These are phyloP conservation scores for Colletotrichum orbiculare DNA, from an alignment of 2,329 filamentous ascomycete species.

Conservation along the genomic window DNA sequence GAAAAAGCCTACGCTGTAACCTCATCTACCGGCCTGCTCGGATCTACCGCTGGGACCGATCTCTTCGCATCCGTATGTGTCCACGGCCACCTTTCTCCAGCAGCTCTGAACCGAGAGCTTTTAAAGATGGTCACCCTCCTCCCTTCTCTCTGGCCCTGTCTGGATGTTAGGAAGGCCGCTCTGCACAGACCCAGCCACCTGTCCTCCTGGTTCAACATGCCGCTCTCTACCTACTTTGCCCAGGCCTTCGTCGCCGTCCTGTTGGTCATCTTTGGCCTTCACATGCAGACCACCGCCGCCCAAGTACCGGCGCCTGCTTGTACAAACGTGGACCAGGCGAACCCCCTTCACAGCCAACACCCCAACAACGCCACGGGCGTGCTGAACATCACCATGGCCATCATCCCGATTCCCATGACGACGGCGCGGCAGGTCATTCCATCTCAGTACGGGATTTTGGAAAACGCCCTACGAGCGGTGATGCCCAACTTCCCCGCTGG, in stretches of 20 bases:
- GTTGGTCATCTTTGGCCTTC: conserved; percentile 23
- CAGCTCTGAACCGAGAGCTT: conserved; percentile 15
- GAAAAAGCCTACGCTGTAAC: conserved; percentile 5
- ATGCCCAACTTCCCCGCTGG: conserved; percentile 60
- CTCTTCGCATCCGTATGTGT: conserved; percentile 21
- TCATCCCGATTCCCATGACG: conserved; percentile 61
- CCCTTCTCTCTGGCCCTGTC: conserved; percentile 22
- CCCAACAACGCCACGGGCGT: conserved; percentile 61
- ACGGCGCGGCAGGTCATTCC: conserved; percentile 61
- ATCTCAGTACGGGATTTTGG: conserved; percentile 59
- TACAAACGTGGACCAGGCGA: conserved; percentile 42
- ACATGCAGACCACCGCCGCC: conserved; percentile 28
- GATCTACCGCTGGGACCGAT: conserved; percentile 23
- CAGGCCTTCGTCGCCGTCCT: conserved; percentile 31
- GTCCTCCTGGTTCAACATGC: conserved; percentile 31
- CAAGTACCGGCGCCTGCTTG: conserved; percentile 19
- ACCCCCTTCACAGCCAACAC: conserved; percentile 59
- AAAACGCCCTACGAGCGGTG: conserved; percentile 57
- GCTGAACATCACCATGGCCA: conserved; percentile 63
- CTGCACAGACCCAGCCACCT: conserved; percentile 3
- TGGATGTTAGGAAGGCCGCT: conserved; percentile 13
- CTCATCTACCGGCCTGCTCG: not conserved
- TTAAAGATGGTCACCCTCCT: conserved; percentile 33
- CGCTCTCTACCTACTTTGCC: conserved; percentile 24
- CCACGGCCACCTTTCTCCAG: not conserved